Percentiles rank a stretch among this genome's conserved stretches.
These are phyloP conservation scores for Solanum rostratum DNA, from an alignment of 257 asterid genomes.

Conservation along the genomic window DNA sequence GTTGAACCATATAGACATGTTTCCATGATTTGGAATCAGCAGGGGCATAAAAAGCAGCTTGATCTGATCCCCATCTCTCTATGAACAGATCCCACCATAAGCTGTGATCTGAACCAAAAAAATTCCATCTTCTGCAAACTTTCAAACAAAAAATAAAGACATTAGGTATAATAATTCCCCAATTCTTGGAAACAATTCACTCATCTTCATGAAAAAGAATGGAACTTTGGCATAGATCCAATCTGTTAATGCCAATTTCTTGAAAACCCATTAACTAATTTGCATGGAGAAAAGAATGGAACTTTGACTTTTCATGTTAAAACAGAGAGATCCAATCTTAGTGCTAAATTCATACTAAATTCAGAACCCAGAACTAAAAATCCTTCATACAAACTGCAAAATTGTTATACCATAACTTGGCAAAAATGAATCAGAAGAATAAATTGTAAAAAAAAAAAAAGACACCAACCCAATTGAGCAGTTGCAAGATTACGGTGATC, in stretches of 20 bases:
- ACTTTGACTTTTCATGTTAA: neutral
- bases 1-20: constrained; percentile 59
- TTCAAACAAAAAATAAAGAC: constrained; percentile 6
- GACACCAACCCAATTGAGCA: constrained; percentile 65
- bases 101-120: constrained; percentile 36
- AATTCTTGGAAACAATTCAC: neutral
- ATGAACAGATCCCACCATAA: constrained; percentile 55
- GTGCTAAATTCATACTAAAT: neutral
- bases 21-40: constrained; percentile 51
- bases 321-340: neutral
- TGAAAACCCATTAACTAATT: neutral
- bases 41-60: constrained; percentile 52
- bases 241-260: neutral
- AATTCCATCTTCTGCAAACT: constrained; percentile 83
- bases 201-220: neutral
- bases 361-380: neutral
- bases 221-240: neutral
- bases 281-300: neutral
- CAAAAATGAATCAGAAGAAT: neutral
- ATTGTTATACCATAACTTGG: neutral
- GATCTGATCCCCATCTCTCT: constrained; percentile 67
- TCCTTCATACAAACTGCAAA: neutral
- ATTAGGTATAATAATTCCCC: neutral
- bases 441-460: neutral
- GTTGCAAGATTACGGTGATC: constrained; percentile 82